Percentiles rank a stretch among this genome's conserved stretches.
Evolutionary conservation across 2,329 filamentous ascomycete genomes (phyloP).

Genomic region (Coleophoma crateriformis): DNA sequence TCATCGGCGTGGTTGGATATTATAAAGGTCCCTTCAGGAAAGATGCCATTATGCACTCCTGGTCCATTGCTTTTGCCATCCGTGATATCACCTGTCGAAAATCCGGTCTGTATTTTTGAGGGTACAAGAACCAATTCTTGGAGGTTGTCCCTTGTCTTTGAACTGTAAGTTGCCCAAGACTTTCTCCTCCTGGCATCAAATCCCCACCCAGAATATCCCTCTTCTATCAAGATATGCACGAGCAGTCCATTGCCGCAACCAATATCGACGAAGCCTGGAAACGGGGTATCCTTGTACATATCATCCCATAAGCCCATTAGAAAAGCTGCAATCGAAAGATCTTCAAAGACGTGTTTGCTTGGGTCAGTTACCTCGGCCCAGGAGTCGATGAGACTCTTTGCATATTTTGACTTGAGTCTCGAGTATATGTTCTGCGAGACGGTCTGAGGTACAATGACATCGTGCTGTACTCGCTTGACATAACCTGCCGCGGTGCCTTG

Average conservation of each 20-base stretch:
- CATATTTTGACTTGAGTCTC: slow-evolving; percentile 73
- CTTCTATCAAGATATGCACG: slow-evolving; percentile 72
- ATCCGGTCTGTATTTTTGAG: slow-evolving; percentile 29
- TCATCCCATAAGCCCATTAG: slow-evolving; percentile 84
- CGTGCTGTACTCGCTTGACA: slow-evolving; percentile 78
- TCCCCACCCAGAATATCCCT: slow-evolving; percentile 82
- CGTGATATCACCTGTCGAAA: too few relatives aligned
- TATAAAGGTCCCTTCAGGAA: slow-evolving; percentile 75
- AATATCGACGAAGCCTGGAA: slow-evolving; percentile 92
- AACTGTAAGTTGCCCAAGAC: slow-evolving; percentile 73
- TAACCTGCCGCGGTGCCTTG: slow-evolving; percentile 61
- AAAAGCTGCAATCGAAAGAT: slow-evolving; percentile 85
- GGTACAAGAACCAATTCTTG: slow-evolving; percentile 59
- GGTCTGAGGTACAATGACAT: slow-evolving; percentile 71
- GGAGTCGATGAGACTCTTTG: slow-evolving; percentile 58
- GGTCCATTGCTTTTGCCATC: not conserved
- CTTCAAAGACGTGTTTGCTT: slow-evolving; percentile 90
- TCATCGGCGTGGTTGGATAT: slow-evolving; percentile 97
- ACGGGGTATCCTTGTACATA: slow-evolving; percentile 61
- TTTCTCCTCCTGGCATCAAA: slow-evolving; percentile 86
- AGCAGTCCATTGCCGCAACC: slow-evolving; percentile 93
- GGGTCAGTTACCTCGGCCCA: slow-evolving; percentile 90
- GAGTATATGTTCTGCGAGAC: slow-evolving; percentile 79
- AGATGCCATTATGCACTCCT: slow-evolving; percentile 55
- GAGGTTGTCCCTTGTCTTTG: slow-evolving; percentile 40